These are phyloP conservation scores for Aciculosporium take DNA, from an alignment of 2,329 filamentous ascomycete species.

Conservation along the genomic window DNA sequence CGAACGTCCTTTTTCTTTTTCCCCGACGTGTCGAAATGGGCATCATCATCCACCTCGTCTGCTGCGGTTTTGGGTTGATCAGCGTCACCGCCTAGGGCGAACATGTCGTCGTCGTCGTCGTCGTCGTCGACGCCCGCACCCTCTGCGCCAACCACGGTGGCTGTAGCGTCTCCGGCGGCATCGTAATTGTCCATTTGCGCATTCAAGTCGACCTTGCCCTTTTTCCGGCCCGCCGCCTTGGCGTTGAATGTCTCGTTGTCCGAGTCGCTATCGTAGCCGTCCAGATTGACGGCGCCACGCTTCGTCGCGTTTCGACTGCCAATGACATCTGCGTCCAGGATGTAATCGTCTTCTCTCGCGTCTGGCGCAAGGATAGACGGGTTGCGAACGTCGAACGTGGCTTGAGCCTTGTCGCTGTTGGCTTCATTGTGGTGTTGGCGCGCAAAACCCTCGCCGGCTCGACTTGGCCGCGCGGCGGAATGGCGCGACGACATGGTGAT, in stretches of 20 bases:
- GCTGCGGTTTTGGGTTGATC: constrained; percentile 25
- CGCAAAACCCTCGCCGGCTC: constrained; percentile 67
- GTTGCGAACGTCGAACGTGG: constrained; percentile 88
- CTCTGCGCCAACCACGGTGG: constrained; percentile 17
- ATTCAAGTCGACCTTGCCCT: constrained; percentile 33
- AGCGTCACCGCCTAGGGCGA: constrained; percentile 50
- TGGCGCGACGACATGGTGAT: constrained; percentile 11
- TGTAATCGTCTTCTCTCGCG: constrained; percentile 52
- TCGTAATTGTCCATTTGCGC: constrained; percentile 42
- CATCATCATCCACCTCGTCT: constrained; percentile 20
- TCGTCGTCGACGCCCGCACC: constrained; percentile 24
- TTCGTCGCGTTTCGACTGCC: constrained; percentile 66
- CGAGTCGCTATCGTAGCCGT: constrained; percentile 93
- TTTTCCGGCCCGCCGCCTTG: constrained; percentile 47
- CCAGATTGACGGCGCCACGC: constrained; percentile 87
- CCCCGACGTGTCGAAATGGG: constrained; percentile 23
- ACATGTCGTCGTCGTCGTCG: constrained; percentile 71
- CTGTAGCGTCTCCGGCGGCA: constrained; percentile 26
- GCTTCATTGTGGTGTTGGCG: constrained; percentile 53
- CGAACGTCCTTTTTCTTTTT: constrained; percentile 50
- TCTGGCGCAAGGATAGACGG: constrained; percentile 83
- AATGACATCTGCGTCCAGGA: constrained; percentile 87
- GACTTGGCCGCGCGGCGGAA: constrained; percentile 55
- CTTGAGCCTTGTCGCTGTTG: constrained; percentile 50
- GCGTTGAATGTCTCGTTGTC: constrained; percentile 78